A percentile compares a stretch with the other conserved stretches of the same genome.
Conservation (phyloP, 495 filamentous ascomycete species). For the Zalerion maritima region DNA sequence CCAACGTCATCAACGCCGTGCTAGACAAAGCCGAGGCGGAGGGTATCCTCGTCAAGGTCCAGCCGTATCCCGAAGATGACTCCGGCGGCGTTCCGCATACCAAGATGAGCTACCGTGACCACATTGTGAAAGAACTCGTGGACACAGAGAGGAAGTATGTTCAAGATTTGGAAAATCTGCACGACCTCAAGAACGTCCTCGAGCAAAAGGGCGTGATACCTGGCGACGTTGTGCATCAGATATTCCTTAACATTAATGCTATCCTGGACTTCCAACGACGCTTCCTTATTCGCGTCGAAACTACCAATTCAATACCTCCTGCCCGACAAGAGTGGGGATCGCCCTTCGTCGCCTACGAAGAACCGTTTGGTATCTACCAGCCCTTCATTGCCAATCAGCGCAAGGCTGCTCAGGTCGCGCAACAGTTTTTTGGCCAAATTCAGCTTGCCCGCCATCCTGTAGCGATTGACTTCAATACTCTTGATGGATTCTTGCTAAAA, state of each 20-base stretch:
- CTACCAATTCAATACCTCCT: conserved; percentile 70
- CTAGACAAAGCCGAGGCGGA: conserved; percentile 69
- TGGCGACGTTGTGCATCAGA: conserved; percentile 82
- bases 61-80: conserved; percentile 31
- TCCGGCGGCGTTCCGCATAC: conserved; percentile 29
- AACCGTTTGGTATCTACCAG: conserved; percentile 78
- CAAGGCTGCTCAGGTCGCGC: conserved; percentile 47
- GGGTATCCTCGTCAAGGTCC: conserved; percentile 47
- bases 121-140: conserved; percentile 79
- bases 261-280: conserved; percentile 89
- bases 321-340: conserved; percentile 80
- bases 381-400: conserved; percentile 93
- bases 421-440: conserved; percentile 48
- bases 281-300: conserved; percentile 90
- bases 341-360: conserved; percentile 61
- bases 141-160: conserved; percentile 95
- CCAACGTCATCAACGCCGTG: conserved; percentile 74
- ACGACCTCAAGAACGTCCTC: conserved; percentile 79
- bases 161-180: conserved; percentile 89
- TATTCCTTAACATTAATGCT: conserved; percentile 90
- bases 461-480: conserved; percentile 42
- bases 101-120: conserved; percentile 64
- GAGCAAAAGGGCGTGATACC: conserved; percentile 77
- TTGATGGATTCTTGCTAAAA: conserved; percentile 87
- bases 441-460: conserved; percentile 37